Conservation (phyloP, 2,329 filamentous ascomycete genomes). For the Beauveria varroae region DNA sequence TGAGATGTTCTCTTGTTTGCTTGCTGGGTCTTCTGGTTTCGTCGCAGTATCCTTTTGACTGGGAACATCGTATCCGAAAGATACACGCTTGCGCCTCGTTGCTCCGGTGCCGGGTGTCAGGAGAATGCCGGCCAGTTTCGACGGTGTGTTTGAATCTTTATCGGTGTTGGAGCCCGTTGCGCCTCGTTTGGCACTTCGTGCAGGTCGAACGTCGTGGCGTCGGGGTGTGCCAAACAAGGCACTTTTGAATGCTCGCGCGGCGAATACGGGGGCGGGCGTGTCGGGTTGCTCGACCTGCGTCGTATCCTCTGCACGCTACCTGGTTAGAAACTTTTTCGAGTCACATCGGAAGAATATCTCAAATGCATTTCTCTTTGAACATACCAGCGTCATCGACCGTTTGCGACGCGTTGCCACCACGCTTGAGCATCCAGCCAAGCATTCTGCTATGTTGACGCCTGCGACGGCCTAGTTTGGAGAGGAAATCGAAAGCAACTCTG, state of each 20-base stretch:
- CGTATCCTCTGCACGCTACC: constrained; percentile 24
- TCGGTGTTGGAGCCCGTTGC: constrained; percentile 17
- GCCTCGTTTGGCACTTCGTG: constrained; percentile 18
- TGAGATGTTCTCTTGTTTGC: constrained; percentile 17
- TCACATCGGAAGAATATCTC: background rate
- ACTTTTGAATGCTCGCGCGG: constrained; percentile 56
- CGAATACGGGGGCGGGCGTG: constrained; percentile 60
- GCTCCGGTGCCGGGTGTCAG: constrained; percentile 57
- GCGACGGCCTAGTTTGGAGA: background rate
- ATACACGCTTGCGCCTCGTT: constrained; percentile 55
- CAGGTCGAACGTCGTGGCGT: constrained; percentile 24
- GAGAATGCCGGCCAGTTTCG: constrained; percentile 50
- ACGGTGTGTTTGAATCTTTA: constrained; percentile 35
- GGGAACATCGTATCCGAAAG: constrained; percentile 52
- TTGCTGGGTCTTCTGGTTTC: constrained; percentile 25
- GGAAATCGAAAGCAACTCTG: background rate
- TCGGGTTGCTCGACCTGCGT: constrained; percentile 51
- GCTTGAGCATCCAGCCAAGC: constrained; percentile 53
- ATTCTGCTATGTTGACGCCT: constrained; percentile 25
- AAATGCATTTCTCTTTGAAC: constrained; percentile 2
- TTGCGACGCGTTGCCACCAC: constrained; percentile 32
- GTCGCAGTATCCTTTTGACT: constrained; percentile 27
- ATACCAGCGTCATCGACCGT: constrained; percentile 23
- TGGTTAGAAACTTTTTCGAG: background rate
- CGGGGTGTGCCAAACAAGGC: constrained; percentile 55